These are phyloP conservation scores for Neonectria coccinea DNA, from an alignment of 2,329 filamentous ascomycete genomes.

Conservation along the genomic window DNA sequence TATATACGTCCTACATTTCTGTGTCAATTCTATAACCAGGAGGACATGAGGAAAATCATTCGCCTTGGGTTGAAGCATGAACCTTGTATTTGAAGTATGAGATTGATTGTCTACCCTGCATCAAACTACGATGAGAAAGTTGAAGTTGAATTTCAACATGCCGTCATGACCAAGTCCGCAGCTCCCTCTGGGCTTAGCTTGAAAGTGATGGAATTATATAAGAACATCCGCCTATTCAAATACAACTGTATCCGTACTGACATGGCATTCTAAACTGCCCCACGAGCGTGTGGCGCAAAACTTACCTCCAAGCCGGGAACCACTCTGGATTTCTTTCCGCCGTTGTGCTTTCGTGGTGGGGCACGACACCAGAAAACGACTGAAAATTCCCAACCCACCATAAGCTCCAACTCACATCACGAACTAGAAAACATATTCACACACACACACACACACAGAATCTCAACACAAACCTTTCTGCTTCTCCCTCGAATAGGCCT, in stretches of 20 bases:
- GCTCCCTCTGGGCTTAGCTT: not conserved
- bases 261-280: not conserved
- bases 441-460: too few species aligned
- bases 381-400: constrained; percentile 20
- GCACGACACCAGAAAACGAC: constrained; percentile 22
- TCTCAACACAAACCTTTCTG: too few species aligned
- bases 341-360: constrained; percentile 26
- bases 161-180: not conserved
- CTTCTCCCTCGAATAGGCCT: not conserved
- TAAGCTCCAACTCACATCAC: constrained; percentile 1
- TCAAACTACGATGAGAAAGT: not conserved
- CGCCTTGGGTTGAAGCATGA: too few species aligned
- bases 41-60: not conserved
- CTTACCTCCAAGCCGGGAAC: not conserved
- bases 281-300: not conserved
- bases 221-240: not conserved
- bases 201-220: too few species aligned
- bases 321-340: constrained; percentile 2
- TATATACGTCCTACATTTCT: not conserved
- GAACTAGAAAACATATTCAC: too few species aligned
- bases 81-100: not conserved
- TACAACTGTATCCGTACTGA: not conserved
- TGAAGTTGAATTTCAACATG: not conserved
- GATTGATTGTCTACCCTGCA: not conserved
- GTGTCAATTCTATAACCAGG: not conserved